Base-by-base conservation (phyloP, 306 rosid genomes). In the Hippophae gyantsensis region DNA sequence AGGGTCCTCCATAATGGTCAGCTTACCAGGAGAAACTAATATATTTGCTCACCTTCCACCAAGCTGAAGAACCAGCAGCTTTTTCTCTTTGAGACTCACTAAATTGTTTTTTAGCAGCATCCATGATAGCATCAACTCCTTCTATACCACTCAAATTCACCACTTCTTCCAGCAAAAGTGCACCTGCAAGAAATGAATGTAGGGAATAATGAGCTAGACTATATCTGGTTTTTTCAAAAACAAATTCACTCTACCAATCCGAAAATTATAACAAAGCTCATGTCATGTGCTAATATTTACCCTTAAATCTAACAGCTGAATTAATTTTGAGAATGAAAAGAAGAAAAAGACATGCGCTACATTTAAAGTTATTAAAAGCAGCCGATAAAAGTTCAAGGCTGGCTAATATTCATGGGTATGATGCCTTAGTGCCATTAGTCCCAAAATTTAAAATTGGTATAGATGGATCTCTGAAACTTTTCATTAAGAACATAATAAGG, bases 41-140 rank as follows among this genome's bases (percentile, higher is more conserved):
- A 50, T 40, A n/a, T 57, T 43, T 52, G 72, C 79, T 74, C 76
- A 90, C 98, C 79, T 81, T 85, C 96, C 98, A 90, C 98, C 98
- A 90, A 66, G 62, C 74, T 56, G 81, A 43, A 76, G 69, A 79
- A 63, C 92, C 96, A 48, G 85, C 71, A 56, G 56, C 83, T 60
- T 79, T 85, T 76, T 81, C 77, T 56, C 64, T 77, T 69, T 85
- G 89, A 43, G 96, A 90, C 62, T 85, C 98, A 0, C 50, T 56
- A 56, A 81, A 81, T 65, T 78, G 75, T 64, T 71, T 76, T 73
- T 73, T 81, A 67, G 83, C 86, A n/a, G 84, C 85, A 62, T 81
- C 85, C 53, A 79, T 69, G 74, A 90, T 76, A 59, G 92, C 95
- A 61, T 48, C 64, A 56, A 79, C 56, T 69, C 95, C 98, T 54